phyloP scores from a whole-genome alignment of 2,329 filamentous ascomycete species.

The Fusarium beomiforme region DNA sequence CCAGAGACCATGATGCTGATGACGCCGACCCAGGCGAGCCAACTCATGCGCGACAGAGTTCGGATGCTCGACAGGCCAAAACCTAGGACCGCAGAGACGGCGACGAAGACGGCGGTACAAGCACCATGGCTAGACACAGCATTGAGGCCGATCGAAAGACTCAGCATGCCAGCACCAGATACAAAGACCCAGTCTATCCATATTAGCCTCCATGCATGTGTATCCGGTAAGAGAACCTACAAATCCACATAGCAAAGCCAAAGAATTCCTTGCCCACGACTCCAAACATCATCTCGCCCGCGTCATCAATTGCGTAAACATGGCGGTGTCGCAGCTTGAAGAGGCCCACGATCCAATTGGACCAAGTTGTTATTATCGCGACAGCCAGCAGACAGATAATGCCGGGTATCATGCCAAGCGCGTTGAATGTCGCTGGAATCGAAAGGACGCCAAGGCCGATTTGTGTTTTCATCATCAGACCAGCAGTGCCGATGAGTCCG shows the following conservation, averaged over 20 bases:
- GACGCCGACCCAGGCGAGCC: conserved; percentile 45
- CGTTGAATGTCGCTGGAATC: conserved; percentile 57
- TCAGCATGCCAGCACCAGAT: conserved; percentile 30
- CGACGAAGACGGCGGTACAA: conserved; percentile 53
- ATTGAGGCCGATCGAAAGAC: conserved; percentile 53
- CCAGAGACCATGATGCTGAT: conserved; percentile 26
- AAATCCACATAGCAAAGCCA: conserved; percentile 49
- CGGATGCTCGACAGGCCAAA: conserved; percentile 46
- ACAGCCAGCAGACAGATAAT: conserved; percentile 54
- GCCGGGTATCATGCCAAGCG: conserved; percentile 58
- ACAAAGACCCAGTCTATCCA: conserved; percentile 27
- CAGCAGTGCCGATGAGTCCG: conserved; percentile 55
- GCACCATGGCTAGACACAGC: conserved; percentile 50
- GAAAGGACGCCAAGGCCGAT: conserved; percentile 59
- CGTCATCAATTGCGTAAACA: conserved; percentile 65
- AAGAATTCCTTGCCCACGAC: conserved; percentile 55
- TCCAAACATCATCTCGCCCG: conserved; percentile 59
- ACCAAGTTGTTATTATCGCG: conserved; percentile 58
- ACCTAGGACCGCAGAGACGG: conserved; percentile 43
- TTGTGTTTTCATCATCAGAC: conserved; percentile 59
- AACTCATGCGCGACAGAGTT: conserved; percentile 45
- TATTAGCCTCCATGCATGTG: background rate
- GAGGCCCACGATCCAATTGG: conserved; percentile 58
- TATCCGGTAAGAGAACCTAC: conserved; percentile 42
- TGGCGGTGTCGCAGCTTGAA: conserved; percentile 62